These are phyloP conservation scores for Cercospora berteroae DNA, from an alignment of 2,329 filamentous ascomycete genomes.

Conservation along the genomic window DNA sequence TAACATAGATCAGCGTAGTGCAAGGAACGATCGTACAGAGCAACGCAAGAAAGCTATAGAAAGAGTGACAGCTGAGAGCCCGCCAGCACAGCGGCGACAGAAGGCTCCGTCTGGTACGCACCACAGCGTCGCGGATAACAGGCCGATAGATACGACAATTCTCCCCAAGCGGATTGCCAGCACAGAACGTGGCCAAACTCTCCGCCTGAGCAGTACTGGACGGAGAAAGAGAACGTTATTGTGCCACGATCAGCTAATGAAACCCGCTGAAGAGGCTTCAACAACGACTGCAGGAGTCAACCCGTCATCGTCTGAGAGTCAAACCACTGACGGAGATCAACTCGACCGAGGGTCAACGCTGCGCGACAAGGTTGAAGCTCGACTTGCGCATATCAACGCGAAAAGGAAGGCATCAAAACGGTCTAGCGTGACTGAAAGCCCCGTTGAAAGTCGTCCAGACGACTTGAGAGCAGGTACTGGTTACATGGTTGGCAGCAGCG, in stretches of 20 bases:
- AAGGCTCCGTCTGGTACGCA: background rate
- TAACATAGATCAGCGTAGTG: background rate
- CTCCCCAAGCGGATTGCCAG: conserved; percentile 8
- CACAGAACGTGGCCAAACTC: conserved; percentile 28
- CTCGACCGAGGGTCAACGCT: conserved; percentile 20
- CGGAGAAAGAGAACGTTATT: conserved; percentile 44
- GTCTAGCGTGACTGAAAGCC: background rate
- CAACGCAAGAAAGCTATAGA: background rate
- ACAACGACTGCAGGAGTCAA: background rate
- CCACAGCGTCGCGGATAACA: background rate
- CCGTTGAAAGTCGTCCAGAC: background rate
- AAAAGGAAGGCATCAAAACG: conserved; percentile 22
- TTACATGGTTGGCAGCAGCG: conserved; percentile 8
- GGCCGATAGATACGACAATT: background rate
- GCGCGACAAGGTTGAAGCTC: conserved; percentile 30
- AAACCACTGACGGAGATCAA: background rate
- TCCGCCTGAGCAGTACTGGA: conserved; percentile 42
- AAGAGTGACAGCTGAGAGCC: background rate
- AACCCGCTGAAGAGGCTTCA: conserved; percentile 19
- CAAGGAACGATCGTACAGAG: background rate
- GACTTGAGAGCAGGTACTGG: background rate
- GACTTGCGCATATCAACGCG: conserved; percentile 33
- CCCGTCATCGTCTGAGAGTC: background rate
- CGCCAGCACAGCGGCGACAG: background rate
- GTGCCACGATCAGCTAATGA: conserved; percentile 40